Evolutionary conservation across 306 rosid species (phyloP), one percentile per base, ranked within the genome.

Genomic region (Acacia crassicarpa): DNA sequence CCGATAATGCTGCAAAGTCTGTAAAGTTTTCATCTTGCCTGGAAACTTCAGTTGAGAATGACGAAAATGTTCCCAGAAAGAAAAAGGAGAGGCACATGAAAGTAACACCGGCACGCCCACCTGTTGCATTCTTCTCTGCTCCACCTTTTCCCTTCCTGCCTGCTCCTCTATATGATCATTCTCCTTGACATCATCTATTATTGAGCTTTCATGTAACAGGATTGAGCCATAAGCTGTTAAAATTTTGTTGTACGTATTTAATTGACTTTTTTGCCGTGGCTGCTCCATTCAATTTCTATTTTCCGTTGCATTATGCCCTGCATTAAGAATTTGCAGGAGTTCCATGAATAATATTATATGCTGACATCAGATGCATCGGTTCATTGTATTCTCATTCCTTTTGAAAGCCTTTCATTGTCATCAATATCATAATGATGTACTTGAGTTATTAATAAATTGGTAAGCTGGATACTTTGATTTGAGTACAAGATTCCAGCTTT

Each of bases 71-170:
- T 13, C 19, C 80, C 16, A 67, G 9, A 78, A 81, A 77, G 80
- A 82, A 33, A 67, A 80, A 66, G 75, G 66, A 45, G 22, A 85
- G 63, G 84, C 81, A 22, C 17, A 62, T 62, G 38, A 38, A 38
- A 43, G 43, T 63, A 62, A 76, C 62, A 41, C 81, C 77, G 72
- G 83, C 77, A 5, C 94, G 88, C 19, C 86, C 97, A 44, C 98
- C 98, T 22, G 96, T 95, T 41, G 91, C 99, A 8, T 91, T 90
- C 82, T 94, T 98, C 75, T 93, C 98, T 8, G 81, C 82, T 75
- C 97, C 99, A 33, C 98, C 97, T 2, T 93, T 95, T 78, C 99
- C 99, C 27, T 95, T 93, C 76, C 87, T 95, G 86, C 98, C 99
- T 19, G 98, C 89, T 80, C 99, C 99, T 22, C 78, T 83, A 2